These are phyloP conservation scores for Euphorbia peplus DNA, from an alignment of 345 rosid genomes.

Conservation along the genomic window DNA sequence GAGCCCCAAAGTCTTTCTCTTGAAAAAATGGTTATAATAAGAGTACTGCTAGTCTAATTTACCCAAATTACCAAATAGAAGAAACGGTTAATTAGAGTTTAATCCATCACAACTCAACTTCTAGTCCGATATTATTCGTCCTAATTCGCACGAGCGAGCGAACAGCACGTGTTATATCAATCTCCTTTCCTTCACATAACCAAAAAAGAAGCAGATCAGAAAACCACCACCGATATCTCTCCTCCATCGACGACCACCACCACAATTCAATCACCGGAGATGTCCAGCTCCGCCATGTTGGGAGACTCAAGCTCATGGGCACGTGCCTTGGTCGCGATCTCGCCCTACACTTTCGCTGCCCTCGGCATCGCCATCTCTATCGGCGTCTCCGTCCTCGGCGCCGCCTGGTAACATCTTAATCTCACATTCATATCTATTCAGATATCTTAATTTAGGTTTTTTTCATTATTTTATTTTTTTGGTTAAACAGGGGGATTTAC, in stretches of 20 bases:
- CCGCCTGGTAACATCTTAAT: constrained; percentile 67
- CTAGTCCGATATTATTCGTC: not conserved
- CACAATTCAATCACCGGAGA: not conserved
- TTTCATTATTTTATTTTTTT: not conserved
- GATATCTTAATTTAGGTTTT: too few relatives aligned
- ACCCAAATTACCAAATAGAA: too few relatives aligned
- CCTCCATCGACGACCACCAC: not conserved
- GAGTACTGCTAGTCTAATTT: too few relatives aligned
- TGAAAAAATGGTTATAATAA: too few relatives aligned
- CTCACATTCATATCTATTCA: not conserved
- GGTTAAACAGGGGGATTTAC: constrained; percentile 74
- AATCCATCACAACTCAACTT: not conserved
- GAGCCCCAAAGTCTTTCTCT: too few relatives aligned
- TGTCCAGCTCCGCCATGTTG: constrained; percentile 38
- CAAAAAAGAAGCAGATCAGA: constrained; percentile 5
- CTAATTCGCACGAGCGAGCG: constrained; percentile 1
- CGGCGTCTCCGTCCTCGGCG: constrained; percentile 99
- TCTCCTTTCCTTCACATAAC: not conserved
- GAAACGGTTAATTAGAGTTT: not conserved
- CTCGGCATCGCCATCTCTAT: constrained; percentile 90
- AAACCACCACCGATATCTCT: not conserved
- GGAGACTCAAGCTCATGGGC: constrained; percentile 73
- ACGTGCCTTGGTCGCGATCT: constrained; percentile 66
- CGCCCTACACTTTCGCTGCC: constrained; percentile 95
- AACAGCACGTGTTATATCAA: constrained; percentile 4